Evolutionary conservation across 805 yeast species (phyloP).

Genomic region (Jamesozyma jinghongensis): DNA sequence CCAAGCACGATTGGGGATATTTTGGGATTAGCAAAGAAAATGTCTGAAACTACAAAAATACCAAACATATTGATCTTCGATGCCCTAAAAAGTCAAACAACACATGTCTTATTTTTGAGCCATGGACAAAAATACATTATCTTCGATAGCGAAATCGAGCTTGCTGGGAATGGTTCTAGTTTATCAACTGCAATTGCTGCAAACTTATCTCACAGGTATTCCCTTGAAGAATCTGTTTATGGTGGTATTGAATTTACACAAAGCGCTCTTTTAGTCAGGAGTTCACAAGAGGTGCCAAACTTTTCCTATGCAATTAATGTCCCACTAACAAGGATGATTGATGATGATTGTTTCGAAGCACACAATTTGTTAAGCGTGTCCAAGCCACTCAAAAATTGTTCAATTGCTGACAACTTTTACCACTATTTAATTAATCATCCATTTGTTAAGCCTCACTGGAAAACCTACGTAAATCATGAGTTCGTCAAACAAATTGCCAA

Average conservation of each 20-base stretch:
- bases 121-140: no score
- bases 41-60: no score
- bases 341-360: conserved; percentile 26
- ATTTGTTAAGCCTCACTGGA: conserved; percentile 46
- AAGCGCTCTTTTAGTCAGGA: conserved; percentile 44
- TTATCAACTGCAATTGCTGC: conserved; percentile 74
- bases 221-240: conserved; percentile 42
- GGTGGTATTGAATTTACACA: conserved; percentile 59
- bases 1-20: no score
- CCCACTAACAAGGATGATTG: conserved; percentile 30
- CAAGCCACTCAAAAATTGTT: conserved; percentile 6
- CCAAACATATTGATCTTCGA: no score
- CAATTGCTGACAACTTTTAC: conserved; percentile 28
- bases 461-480: conserved; percentile 47
- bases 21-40: no score
- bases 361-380: conserved; percentile 11
- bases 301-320: conserved; percentile 40
- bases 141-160: conserved; percentile 37
- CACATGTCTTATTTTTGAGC: no score
- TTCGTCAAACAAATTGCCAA: conserved; percentile 49
- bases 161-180: conserved; percentile 87
- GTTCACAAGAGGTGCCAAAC: conserved; percentile 34
- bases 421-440: conserved; percentile 51
- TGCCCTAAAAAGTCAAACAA: no score
- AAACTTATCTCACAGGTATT: conserved; percentile 49